Percentiles rank a stretch among this genome's conserved stretches.
Evolutionary conservation across 345 rosid genomes (phyloP).

Genomic region (Populus nigra): DNA sequence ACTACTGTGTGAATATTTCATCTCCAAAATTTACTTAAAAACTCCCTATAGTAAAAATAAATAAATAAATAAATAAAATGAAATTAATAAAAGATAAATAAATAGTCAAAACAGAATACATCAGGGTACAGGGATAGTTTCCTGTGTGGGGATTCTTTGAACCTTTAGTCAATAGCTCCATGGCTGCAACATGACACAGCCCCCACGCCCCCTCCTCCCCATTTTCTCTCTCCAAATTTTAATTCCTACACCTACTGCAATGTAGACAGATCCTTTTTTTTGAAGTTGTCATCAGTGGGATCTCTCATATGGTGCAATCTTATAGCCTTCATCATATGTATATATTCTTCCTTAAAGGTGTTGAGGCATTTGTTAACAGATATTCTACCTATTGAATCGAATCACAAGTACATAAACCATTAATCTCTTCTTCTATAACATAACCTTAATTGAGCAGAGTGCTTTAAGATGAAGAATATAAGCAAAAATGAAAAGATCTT

Average conservation of each 20-base stretch:
- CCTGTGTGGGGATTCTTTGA: neutral
- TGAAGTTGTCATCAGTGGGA: too few species aligned
- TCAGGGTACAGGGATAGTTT: neutral
- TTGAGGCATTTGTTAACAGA: too few species aligned
- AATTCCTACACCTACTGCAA: neutral
- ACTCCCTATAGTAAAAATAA: slow-evolving; percentile 12
- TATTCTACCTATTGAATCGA: too few species aligned
- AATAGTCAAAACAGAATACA: neutral
- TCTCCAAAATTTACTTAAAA: neutral
- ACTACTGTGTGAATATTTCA: neutral
- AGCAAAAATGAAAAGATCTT: neutral
- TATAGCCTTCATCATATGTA: too few species aligned
- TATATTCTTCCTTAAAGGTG: too few species aligned
- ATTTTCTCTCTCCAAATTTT: neutral
- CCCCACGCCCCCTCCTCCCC: too few species aligned
- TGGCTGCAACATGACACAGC: neutral
- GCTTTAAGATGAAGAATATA: neutral
- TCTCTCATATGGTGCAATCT: too few species aligned
- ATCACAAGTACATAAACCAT: too few species aligned
- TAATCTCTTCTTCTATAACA: neutral
- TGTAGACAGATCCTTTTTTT: too few species aligned
- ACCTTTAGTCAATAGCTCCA: neutral
- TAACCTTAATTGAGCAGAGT: neutral
- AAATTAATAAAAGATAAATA: neutral
- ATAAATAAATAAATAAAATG: neutral